Conservation (phyloP, 495 filamentous ascomycete genomes). For the Penicillium lagena region DNA sequence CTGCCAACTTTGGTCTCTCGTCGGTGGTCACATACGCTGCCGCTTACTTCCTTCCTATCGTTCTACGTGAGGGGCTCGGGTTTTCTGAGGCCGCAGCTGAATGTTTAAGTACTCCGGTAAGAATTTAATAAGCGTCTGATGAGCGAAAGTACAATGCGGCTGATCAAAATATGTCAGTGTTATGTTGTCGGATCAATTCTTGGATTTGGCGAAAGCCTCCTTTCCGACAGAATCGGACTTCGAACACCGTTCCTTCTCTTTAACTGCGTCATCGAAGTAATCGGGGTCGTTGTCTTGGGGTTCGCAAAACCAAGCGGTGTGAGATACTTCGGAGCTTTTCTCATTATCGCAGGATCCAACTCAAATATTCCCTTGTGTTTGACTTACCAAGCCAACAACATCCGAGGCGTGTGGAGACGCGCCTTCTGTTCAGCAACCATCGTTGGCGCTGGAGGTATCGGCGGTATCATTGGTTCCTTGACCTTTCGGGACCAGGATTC, state of each 20-base stretch:
- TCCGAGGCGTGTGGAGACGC: slow-evolving; percentile 56
- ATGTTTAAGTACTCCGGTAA: slow-evolving; percentile 52
- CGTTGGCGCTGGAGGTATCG: slow-evolving; percentile 40
- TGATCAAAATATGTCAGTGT: too few relatives aligned
- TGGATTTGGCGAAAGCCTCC: too few relatives aligned
- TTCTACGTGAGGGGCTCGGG: slow-evolving; percentile 54
- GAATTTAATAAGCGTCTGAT: slow-evolving; percentile 46
- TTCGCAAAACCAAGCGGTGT: too few relatives aligned
- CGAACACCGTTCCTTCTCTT: too few relatives aligned
- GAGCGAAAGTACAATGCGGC: slow-evolving; percentile 10
- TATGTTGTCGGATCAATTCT: too few relatives aligned
- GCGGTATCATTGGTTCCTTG: slow-evolving; percentile 46
- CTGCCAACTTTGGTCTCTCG: slow-evolving; percentile 38
- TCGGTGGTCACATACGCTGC: slow-evolving; percentile 47
- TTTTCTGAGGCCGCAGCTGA: slow-evolving; percentile 49
- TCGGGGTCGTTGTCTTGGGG: too few relatives aligned
- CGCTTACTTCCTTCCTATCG: slow-evolving; percentile 60
- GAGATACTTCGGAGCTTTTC: too few relatives aligned
- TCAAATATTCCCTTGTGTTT: slow-evolving; percentile 13
- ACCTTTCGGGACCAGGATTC: slow-evolving; percentile 46
- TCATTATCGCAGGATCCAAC: too few relatives aligned
- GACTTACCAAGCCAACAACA: slow-evolving; percentile 50
- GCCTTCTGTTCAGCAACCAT: slow-evolving; percentile 44
- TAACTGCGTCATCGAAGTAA: too few relatives aligned
- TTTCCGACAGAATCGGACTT: too few relatives aligned